phyloP scores from a whole-genome alignment of 2,329 filamentous ascomycete species.

The Tolypocladium paradoxum region DNA sequence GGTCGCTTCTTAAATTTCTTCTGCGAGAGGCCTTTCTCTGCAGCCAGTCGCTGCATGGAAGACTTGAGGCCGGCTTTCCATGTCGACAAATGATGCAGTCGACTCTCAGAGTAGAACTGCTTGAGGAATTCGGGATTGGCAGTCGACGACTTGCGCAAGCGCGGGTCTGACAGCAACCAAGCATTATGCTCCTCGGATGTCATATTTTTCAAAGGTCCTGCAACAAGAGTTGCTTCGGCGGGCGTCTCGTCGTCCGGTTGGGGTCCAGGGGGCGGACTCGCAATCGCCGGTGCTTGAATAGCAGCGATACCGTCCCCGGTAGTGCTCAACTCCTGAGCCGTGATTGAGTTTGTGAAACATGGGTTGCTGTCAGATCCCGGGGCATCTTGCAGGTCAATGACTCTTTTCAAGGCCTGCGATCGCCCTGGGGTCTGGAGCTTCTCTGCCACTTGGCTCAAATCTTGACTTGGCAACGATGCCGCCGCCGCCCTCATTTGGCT shows the following conservation, averaged over 20 bases:
- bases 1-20: slow-evolving; percentile 40
- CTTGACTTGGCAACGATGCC: slow-evolving; percentile 15
- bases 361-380: neutral
- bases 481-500: slow-evolving; percentile 46
- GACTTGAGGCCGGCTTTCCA: slow-evolving; percentile 96
- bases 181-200: slow-evolving; percentile 93
- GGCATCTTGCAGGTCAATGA: neutral
- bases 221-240: neutral
- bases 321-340: neutral
- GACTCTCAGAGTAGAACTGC: slow-evolving; percentile 90
- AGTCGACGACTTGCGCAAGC: slow-evolving; percentile 77
- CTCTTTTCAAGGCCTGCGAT: neutral
- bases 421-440: slow-evolving; percentile 12
- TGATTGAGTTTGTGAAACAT: neutral
- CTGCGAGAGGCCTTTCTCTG: slow-evolving; percentile 46
- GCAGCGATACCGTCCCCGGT: neutral
- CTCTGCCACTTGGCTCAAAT: slow-evolving; percentile 16
- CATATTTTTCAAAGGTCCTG: slow-evolving; percentile 44
- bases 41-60: slow-evolving; percentile 69
- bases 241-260: neutral
- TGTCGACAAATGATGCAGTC: slow-evolving; percentile 85
- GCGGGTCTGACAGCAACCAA: slow-evolving; percentile 70
- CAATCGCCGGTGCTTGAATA: neutral
- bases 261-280: neutral
- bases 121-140: slow-evolving; percentile 89